Evolutionary conservation across 257 asterid genomes (phyloP).

Genomic region (Asclepias syriaca): DNA sequence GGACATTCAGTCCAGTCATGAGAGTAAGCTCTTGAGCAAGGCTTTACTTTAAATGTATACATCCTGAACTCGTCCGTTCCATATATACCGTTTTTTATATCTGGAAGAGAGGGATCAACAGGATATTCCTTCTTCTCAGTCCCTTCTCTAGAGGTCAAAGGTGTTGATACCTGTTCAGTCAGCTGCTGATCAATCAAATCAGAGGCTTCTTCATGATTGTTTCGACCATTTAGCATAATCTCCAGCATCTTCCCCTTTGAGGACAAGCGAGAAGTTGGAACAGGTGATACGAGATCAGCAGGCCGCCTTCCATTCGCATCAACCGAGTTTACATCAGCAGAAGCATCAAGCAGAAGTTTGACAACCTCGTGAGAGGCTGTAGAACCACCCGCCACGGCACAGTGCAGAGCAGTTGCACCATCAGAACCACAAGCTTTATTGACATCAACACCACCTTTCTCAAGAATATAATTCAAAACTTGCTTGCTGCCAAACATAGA

Average conservation of each 20-base stretch:
- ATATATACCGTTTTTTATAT: slow-evolving; percentile 35
- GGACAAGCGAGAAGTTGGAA: slow-evolving; percentile 10
- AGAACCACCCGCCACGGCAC: slow-evolving; percentile 36
- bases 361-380: slow-evolving; percentile 23
- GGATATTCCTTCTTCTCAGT: slow-evolving; percentile 38
- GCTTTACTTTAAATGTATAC: slow-evolving; percentile 39
- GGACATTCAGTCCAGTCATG: slow-evolving; percentile 49
- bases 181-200: slow-evolving; percentile 14
- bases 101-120: slow-evolving; percentile 45
- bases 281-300: slow-evolving; percentile 22
- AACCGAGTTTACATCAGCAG: slow-evolving; percentile 30
- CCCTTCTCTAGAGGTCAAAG: slow-evolving; percentile 16
- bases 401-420: slow-evolving; percentile 39
- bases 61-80: slow-evolving; percentile 43
- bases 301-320: slow-evolving; percentile 34
- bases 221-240: slow-evolving; percentile 17
- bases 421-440: slow-evolving; percentile 36
- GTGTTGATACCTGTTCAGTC: slow-evolving; percentile 17
- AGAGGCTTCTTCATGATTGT: background rate
- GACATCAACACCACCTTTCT: slow-evolving; percentile 28
- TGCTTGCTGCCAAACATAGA: slow-evolving; percentile 36
- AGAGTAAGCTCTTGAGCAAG: slow-evolving; percentile 42
- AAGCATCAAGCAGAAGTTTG: slow-evolving; percentile 33
- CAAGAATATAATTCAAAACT: slow-evolving; percentile 30
- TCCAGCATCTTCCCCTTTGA: slow-evolving; percentile 26